Evolutionary conservation across 2,329 filamentous ascomycete genomes (phyloP), one percentile per base, ranked within the genome.

Genomic region (Diaporthe ilicicola): DNA sequence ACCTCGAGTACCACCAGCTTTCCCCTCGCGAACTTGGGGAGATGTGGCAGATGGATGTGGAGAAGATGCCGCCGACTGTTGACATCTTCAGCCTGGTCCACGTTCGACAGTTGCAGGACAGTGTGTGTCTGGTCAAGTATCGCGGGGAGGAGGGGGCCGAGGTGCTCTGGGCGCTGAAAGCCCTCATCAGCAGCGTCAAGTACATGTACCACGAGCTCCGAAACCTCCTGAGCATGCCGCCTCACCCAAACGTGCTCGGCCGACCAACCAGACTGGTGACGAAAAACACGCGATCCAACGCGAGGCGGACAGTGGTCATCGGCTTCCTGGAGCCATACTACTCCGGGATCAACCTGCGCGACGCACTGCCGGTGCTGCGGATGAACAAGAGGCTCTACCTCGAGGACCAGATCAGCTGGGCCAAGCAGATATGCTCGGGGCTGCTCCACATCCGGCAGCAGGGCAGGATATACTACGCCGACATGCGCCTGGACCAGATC

Each of bases 201-300:
- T 90, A 87, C 75, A 81, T 91, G 46, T 91, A 90, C 76, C 87
- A 90, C 74, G 89, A 91, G 77, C 81, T 91, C 22, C 85, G 85
- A 67, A 84, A 85, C 29, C 83, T 91, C 2, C 84, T 90, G 67
- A 82, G 78, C 34, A 82, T 90, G 55, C 80, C 83, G 34, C 81
- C 84, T 3, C 88, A 91, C 74, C 80, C 81, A 2, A 86, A 88
- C 76, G 79, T 91, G 70, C 84, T 90, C 61, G 78, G 83, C 29
- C 80, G 81, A 10, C 89, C 89, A 12, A 78, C 81, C 9, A 85
- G 89, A 70, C 78, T 91, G 34, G 81, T 91, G 53, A 88, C 84
- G 29, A 91, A 90, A 75, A 81, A 78, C 67, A 87, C 85, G 75
- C 81, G 81, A 24, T 90, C 90, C 75, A 89, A 89, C 7, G 83